Base-by-base conservation (phyloP, 148 eudicot genomes). In the Nepenthes gracilis region DNA sequence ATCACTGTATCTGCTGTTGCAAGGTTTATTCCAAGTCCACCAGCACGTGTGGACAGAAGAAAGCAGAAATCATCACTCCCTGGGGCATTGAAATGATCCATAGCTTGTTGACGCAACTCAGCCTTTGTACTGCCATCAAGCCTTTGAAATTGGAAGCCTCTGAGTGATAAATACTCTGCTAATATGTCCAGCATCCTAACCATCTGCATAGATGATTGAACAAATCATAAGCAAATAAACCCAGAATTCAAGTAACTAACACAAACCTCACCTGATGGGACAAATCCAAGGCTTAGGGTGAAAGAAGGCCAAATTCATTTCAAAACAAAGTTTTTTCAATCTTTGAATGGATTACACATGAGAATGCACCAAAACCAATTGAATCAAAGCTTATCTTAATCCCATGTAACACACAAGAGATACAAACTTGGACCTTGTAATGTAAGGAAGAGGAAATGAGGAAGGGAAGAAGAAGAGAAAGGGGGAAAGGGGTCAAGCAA, bases 1-100 rank as follows among this genome's bases (percentile, higher is more conserved):
- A 94, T 89, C 49, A 94, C 99, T 1, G 99, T 94, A 75, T 94
- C 99, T 38, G 99, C 99, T 54, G 99, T 94, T 9, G 99, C 99
- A 63, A 94, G 86, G 72, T 94, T 94, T 61, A 94, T 94, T 63
- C 99, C 99, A 72, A 94, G 74, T 36, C 99, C 99, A 76, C 99
- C 99, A 78, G 99, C 99, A 70, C 99, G 97, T 43, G 99, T 94
- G 5, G 99, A 94, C 50, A 94, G 90, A 75, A 94, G 99, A 69
- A 94, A 94, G 73, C 99, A 94, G 76, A 94, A 94, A 74, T 94
- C 99, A 64, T 94, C 99, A 75, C 99, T 94, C n/a, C 93, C 95
- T 61, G 92, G 87, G 36, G 99, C 97, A 86, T 94, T 94, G 69
- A 94, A 94, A 74, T 94, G 99, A 11, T 94, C 99, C 23, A 23